Conservation (phyloP, 164 flowering plant genomes). For the Vitis amurensis region DNA sequence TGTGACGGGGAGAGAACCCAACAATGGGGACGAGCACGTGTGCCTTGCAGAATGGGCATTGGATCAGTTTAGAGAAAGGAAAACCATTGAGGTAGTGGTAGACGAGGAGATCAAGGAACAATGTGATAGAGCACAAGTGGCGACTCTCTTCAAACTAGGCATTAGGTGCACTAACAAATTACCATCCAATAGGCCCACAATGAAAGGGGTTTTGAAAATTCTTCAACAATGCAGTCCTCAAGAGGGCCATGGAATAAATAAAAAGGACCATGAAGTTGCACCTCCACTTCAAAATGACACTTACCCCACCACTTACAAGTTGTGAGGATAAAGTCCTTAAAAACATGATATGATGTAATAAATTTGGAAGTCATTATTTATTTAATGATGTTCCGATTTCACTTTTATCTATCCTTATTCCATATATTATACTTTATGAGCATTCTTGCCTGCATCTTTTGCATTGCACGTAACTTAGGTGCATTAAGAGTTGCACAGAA, state of each 20-base stretch:
- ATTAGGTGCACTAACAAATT: conserved; percentile 57
- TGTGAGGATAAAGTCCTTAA: too few relatives aligned
- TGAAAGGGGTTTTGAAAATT: conserved; percentile 72
- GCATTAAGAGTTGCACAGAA: too few relatives aligned
- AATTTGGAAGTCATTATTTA: too few relatives aligned
- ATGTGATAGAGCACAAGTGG: conserved; percentile 49
- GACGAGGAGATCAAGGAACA: conserved; percentile 57
- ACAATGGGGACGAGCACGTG: conserved; percentile 45
- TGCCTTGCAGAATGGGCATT: conserved; percentile 61
- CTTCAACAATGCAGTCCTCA: conserved; percentile 31
- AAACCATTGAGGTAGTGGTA: conserved; percentile 34
- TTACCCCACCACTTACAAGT: background rate
- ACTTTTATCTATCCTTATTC: too few relatives aligned
- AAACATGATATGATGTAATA: too few relatives aligned
- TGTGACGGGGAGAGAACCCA: conserved; percentile 64
- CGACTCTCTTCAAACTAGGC: conserved; percentile 57
- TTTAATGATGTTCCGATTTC: too few relatives aligned
- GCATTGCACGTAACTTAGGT: too few relatives aligned
- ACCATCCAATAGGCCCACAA: conserved; percentile 68
- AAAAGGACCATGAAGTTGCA: conserved; percentile 32
- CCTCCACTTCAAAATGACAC: conserved; percentile 39
- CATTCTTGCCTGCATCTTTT: too few relatives aligned
- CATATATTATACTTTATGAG: too few relatives aligned
- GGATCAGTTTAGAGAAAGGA: conserved; percentile 29
- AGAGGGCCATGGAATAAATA: conserved; percentile 17